Percentiles rank a stretch among this genome's conserved stretches.
phyloP scores from a whole-genome alignment of 768 basidiomycete species.

The Dacryopinax spathularia region DNA sequence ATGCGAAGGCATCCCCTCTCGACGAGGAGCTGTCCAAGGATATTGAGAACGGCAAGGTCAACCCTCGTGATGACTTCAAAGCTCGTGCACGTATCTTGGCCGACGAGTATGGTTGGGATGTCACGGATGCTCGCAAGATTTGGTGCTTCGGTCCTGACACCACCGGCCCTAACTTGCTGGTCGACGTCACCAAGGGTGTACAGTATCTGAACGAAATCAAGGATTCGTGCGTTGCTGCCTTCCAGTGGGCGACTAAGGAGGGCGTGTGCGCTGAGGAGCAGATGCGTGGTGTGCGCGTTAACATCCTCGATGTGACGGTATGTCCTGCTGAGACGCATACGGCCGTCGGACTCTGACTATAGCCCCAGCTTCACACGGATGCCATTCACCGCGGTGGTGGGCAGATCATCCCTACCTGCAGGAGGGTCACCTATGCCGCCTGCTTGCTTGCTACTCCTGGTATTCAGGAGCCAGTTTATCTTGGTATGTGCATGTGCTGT shows the following conservation, averaged over 20 bases:
- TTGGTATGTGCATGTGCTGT: slow-evolving; percentile 36
- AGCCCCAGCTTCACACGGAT: slow-evolving; percentile 75
- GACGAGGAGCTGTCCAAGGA: slow-evolving; percentile 89
- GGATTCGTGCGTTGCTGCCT: slow-evolving; percentile 96
- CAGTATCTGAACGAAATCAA: slow-evolving; percentile 99
- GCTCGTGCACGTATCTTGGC: slow-evolving; percentile 86
- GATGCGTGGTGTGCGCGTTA: slow-evolving; percentile 96
- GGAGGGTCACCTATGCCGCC: slow-evolving; percentile 92
- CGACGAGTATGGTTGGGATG: slow-evolving; percentile 96
- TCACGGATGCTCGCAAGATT: slow-evolving; percentile 97
- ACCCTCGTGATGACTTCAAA: slow-evolving; percentile 94
- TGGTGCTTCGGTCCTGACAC: slow-evolving; percentile 99
- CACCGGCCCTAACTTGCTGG: slow-evolving; percentile 88
- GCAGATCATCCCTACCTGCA: slow-evolving; percentile 92
- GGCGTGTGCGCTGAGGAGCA: slow-evolving; percentile 93
- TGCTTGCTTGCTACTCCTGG: slow-evolving; percentile 79
- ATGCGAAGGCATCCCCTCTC: slow-evolving; percentile 80
- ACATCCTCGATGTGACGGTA: slow-evolving; percentile 86
- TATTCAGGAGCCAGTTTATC: slow-evolving; percentile 94
- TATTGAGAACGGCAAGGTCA: slow-evolving; percentile 77
- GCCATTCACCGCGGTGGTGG: slow-evolving; percentile 99
- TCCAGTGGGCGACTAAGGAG: slow-evolving; percentile 99
- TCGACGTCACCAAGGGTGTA: slow-evolving; percentile 97
- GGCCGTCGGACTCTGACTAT: neutral
- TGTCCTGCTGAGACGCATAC: neutral